Conservation (phyloP, 2,329 filamentous ascomycete genomes). For the Hansfordia pulvinata region DNA sequence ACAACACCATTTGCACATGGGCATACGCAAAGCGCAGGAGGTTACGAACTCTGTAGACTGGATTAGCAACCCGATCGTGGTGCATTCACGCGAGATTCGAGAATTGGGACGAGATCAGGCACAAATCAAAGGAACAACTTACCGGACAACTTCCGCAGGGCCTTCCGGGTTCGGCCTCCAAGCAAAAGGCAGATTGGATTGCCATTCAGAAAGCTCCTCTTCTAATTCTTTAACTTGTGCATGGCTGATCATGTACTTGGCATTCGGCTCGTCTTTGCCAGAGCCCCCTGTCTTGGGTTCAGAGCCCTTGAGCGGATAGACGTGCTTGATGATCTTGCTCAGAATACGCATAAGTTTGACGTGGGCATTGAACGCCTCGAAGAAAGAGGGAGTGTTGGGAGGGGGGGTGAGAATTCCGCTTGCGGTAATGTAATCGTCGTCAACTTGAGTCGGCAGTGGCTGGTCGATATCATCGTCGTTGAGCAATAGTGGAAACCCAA, state of each 20-base stretch:
- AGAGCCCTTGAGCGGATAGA: conserved; percentile 49
- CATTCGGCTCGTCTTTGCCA: conserved; percentile 20
- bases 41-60: conserved; percentile 45
- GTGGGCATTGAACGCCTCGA: conserved; percentile 54
- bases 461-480: conserved; percentile 55
- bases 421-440: conserved; percentile 53
- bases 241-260: conserved; percentile 50
- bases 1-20: conserved; percentile 71
- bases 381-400: conserved; percentile 41
- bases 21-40: conserved; percentile 68
- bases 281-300: conserved; percentile 30
- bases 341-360: conserved; percentile 50
- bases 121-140: too few species aligned
- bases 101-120: too few species aligned
- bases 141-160: conserved; percentile 63
- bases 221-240: conserved; percentile 52
- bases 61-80: conserved; percentile 7
- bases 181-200: conserved; percentile 54
- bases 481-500: conserved; percentile 52
- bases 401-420: conserved; percentile 41
- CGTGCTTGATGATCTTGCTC: conserved; percentile 47
- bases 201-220: conserved; percentile 47
- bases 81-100: background rate
- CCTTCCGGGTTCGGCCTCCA: conserved; percentile 72
- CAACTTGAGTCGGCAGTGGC: conserved; percentile 47